Evolutionary conservation across 1,284 basidiomycete species (phyloP), one percentile per base, ranked within the genome.

Genomic region (Ceraceosorus guamensis): DNA sequence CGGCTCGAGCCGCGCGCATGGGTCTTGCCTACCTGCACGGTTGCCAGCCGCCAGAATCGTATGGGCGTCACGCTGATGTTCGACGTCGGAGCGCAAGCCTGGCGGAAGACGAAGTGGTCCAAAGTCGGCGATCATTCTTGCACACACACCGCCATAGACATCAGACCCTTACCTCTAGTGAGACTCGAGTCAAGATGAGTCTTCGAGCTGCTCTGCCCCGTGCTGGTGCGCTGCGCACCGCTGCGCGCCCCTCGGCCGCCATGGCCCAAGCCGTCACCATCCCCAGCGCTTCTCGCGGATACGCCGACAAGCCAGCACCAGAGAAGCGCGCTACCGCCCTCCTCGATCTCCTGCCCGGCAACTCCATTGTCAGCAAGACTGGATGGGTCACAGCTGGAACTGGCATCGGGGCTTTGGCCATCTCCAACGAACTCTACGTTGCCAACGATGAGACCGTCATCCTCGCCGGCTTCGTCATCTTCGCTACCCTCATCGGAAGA

Each of bases 351-450:
- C 83, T 97, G 63, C 95, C 93, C 50, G 91, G 90, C 53, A 88
- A 88, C 65, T 88, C 88, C 43, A 83, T 96, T 78, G 83, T 93
- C 81, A 89, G 91, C 78, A 97, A 97, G 82, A 93, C 78, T 7
- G 90, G 91, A 64, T 85, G 88, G 63, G 86, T 92, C 73, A 82
- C 95, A 73, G 85, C 96, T 62, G 90, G 91, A 73, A 89, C 90
- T 43, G 91, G 90, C 76, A 81, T 91, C 61, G 81, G 87, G 60
- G 93, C 92, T 32, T 85, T 91, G 18, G 92, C 91, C 76, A 92
- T 97, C 80, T 95, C 91, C 43, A 88, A 91, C 78, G 93, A 98
- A 81, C 85, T 97, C 57, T 97, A 96, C 78, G 93, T 98, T 60
- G 84, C 93, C 75, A 96, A 96, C 79, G 92, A 96, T 80, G 74